Evolutionary conservation across 305 asterid genomes (phyloP), one percentile per base, ranked within the genome.

Genomic region (Fraxinus ornus): DNA sequence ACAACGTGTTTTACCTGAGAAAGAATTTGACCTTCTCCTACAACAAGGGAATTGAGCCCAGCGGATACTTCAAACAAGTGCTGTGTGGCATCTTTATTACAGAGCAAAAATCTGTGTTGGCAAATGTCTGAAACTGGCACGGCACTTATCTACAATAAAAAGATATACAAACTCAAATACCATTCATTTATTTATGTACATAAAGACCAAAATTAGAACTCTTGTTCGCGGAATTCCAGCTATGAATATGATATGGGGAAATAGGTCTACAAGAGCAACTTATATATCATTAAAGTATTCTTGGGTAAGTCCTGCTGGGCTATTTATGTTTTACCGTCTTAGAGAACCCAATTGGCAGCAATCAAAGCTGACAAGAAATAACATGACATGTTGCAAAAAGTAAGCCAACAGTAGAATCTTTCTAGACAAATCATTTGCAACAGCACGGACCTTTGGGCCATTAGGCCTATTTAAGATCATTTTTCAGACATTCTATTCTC

Each of bases 1-100:
- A 90, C 97, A 41, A 95, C 99, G 73, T 94, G 99, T 78, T 93
- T 95, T 15, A 95, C 99, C 88, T 95, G 98, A 12, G 99, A 88
- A 77, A 95, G 94, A 82, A 95, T 94, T 82, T 94, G 99, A 26
- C 98, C 97, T 89, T 95, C 99, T 79, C 99, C 99, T 62, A 95
- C 72, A 75, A 95, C 97, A 21, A 95, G 91, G 78, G 99, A 95
- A 85, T 95, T 98, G 21, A 95, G 96, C 24, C 99, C 99, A 30
- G 97, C 86, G 19, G 99, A 88, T 55, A 95, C 98, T 86, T 93
- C 96, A 81, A 95, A 95, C 64, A 95, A 87, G 84, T 95, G 99
- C 3, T 79, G 85, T 0, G 96, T 85, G 52, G 97, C 97, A 72
- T 95, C 98, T 83, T 89, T 81, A 76, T 92, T 89, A 83, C 78